These are phyloP conservation scores for Mucor lusitanicus DNA, from an alignment of 371 early-diverging fungal genomes.

Conservation along the genomic window DNA sequence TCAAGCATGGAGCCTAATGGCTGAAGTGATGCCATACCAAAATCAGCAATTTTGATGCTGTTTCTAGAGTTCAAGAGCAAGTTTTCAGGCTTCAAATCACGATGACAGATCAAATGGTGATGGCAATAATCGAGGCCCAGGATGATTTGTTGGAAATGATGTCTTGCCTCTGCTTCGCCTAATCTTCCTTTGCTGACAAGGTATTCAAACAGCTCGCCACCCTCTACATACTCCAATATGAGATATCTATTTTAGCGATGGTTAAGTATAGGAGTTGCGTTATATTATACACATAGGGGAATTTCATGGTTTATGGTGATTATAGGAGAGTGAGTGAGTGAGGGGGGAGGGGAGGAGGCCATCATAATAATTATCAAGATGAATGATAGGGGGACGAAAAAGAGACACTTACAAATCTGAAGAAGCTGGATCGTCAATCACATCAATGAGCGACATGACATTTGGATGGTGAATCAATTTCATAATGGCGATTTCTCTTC, in stretches of 20 bases:
- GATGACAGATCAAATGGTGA: conserved; percentile 67
- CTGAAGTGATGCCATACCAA: conserved; percentile 84
- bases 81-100: conserved; percentile 97
- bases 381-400: not conserved
- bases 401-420: conserved; percentile 65
- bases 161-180: conserved; percentile 83
- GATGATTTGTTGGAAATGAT: conserved; percentile 95
- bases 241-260: conserved; percentile 27
- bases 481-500: conserved; percentile 76
- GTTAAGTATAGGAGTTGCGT: not conserved
- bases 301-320: not conserved
- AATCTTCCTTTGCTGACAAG: conserved; percentile 49
- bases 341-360: not conserved
- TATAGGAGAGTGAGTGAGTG: not conserved
- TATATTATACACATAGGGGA: conserved; percentile 1
- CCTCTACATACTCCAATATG: conserved; percentile 52
- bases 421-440: conserved; percentile 66
- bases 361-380: not conserved
- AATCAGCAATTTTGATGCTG: conserved; percentile 85
- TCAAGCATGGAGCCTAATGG: conserved; percentile 73
- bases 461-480: conserved; percentile 72
- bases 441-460: conserved; percentile 69
- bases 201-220: conserved; percentile 55
- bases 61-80: conserved; percentile 83
- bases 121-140: conserved; percentile 95